phyloP scores from a whole-genome alignment of 2,329 filamentous ascomycete species.

The Drechslerella stenobrocha region DNA sequence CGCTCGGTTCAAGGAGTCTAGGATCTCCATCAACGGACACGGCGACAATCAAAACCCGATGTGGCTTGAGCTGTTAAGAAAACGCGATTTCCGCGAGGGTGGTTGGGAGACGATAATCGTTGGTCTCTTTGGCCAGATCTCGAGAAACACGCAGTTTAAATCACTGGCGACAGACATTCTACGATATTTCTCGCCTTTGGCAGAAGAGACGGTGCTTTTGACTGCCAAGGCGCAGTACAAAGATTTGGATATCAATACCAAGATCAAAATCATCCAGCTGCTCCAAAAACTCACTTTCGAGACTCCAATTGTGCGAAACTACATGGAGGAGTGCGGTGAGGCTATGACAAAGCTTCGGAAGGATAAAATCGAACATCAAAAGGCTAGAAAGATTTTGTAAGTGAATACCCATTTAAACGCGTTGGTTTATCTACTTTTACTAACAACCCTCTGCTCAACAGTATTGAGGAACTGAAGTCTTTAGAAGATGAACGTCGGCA shows the following conservation, averaged over 20 bases:
- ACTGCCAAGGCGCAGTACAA: conserved; percentile 74
- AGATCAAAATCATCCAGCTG: conserved; percentile 78
- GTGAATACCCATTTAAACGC: conserved; percentile 52
- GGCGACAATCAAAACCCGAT: conserved; percentile 60
- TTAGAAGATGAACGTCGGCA: conserved; percentile 75
- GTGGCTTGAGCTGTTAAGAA: conserved; percentile 82
- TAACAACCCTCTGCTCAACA: conserved; percentile 56
- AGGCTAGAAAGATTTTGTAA: conserved; percentile 68
- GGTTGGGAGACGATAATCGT: conserved; percentile 91
- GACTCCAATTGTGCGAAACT: conserved; percentile 81
- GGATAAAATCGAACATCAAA: conserved; percentile 90
- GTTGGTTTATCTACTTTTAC: neutral
- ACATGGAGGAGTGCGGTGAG: conserved; percentile 88
- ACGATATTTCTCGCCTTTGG: conserved; percentile 75
- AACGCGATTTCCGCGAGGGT: conserved; percentile 81
- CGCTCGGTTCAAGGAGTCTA: conserved; percentile 46
- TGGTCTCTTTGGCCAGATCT: conserved; percentile 81
- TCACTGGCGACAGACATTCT: conserved; percentile 77
- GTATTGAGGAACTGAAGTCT: conserved; percentile 70
- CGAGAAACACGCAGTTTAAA: conserved; percentile 71
- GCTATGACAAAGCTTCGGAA: conserved; percentile 95
- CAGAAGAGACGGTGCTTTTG: conserved; percentile 73
- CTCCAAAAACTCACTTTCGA: conserved; percentile 82
- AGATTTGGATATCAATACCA: conserved; percentile 77
- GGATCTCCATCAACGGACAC: conserved; percentile 36